Evolutionary conservation across 2,329 filamentous ascomycete species (phyloP).

Genomic region (Botrytis tulipae): DNA sequence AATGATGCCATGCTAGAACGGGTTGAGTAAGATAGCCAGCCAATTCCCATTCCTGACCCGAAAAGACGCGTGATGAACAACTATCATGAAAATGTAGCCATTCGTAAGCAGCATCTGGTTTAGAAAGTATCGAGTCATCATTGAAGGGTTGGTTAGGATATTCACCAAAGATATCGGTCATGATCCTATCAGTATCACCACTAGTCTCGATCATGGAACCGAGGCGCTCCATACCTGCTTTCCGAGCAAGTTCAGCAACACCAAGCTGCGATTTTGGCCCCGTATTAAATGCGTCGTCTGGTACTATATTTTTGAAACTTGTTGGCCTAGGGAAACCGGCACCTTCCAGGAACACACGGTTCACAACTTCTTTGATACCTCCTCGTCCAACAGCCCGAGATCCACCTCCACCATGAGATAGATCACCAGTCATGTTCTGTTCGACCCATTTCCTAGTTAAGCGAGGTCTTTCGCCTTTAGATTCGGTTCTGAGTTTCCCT

Average conservation of each 20-base stretch:
- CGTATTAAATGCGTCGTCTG: conserved; percentile 33
- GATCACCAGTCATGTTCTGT: conserved; percentile 63
- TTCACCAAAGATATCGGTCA: conserved; percentile 79
- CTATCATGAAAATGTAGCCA: conserved; percentile 94
- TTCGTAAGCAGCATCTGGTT: conserved; percentile 78
- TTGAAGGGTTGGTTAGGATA: conserved; percentile 89
- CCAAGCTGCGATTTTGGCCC: conserved; percentile 59
- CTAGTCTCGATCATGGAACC: conserved; percentile 75
- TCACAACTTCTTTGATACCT: conserved; percentile 70
- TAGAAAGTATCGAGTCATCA: conserved; percentile 86
- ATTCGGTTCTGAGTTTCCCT: conserved; percentile 58
- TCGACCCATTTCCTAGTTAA: conserved; percentile 78
- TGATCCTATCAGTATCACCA: conserved; percentile 74
- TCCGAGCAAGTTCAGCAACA: conserved; percentile 71
- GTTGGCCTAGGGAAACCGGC: conserved; percentile 60
- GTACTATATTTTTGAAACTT: conserved; percentile 26
- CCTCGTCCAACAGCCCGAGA: conserved; percentile 71
- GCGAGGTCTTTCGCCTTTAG: conserved; percentile 43
- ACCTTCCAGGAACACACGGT: conserved; percentile 75
- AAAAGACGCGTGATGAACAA: conserved; percentile 74
- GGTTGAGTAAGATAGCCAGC: conserved; percentile 83
- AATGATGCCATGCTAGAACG: conserved; percentile 82
- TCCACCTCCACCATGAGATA: conserved; percentile 68
- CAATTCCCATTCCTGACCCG: conserved; percentile 91
- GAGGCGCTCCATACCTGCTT: conserved; percentile 68